Percentiles rank a stretch among this genome's conserved stretches.
phyloP scores from a whole-genome alignment of 2,329 filamentous ascomycete genomes.

The Aspergillus latus region DNA sequence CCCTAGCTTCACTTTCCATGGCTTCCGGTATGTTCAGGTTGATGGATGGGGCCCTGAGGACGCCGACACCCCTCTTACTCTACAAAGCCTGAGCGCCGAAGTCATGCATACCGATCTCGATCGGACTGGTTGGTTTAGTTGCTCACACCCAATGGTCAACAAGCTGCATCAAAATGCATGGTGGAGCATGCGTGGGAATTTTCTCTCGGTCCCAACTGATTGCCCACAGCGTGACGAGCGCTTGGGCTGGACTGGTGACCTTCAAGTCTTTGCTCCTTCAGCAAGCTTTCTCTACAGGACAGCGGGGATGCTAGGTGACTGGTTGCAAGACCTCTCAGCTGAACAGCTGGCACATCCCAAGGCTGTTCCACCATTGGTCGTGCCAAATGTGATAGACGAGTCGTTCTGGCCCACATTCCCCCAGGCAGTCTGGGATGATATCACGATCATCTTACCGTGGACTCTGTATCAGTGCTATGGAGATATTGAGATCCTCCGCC shows the following conservation, averaged over 20 bases:
- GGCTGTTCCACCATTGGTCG: constrained; percentile 32
- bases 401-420: constrained; percentile 17
- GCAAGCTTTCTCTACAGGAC: constrained; percentile 57
- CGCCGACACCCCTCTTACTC: constrained; percentile 8
- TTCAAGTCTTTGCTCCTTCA: constrained; percentile 52
- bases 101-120: constrained; percentile 56
- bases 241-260: constrained; percentile 56
- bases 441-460: constrained; percentile 39
- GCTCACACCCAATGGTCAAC: constrained; percentile 55
- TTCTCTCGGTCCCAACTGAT: constrained; percentile 58
- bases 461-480: constrained; percentile 35
- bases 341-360: constrained; percentile 33
- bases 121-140: constrained; percentile 52
- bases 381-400: constrained; percentile 29
- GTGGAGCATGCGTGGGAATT: constrained; percentile 62
- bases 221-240: constrained; percentile 59
- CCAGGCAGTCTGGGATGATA: constrained; percentile 45
- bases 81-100: constrained; percentile 35
- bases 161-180: constrained; percentile 55
- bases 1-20: constrained; percentile 55
- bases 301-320: constrained; percentile 51
- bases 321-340: constrained; percentile 50
- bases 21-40: constrained; percentile 53
- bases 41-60: constrained; percentile 18
- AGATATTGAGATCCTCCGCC: constrained; percentile 35